Conservation (phyloP, 1,139 yeast genomes). For the Scheffersomyces insectosa region DNA sequence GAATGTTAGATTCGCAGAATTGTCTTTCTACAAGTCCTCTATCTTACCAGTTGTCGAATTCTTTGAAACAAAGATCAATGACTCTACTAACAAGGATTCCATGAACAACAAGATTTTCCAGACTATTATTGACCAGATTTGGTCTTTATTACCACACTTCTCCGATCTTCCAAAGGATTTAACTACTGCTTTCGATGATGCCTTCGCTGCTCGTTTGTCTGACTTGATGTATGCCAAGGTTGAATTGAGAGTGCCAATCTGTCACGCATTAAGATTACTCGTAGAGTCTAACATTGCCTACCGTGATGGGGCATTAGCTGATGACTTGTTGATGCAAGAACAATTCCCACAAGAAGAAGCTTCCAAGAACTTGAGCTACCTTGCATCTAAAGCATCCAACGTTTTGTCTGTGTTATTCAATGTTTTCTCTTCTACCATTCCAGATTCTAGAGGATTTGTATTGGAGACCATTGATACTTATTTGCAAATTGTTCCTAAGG, state of each 20-base stretch:
- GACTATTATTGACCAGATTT: conserved; percentile 85
- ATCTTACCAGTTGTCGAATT: conserved; percentile 69
- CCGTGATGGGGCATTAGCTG: conserved; percentile 57
- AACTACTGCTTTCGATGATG: conserved; percentile 60
- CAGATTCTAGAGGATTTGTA: conserved; percentile 81
- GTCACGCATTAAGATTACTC: conserved; percentile 75
- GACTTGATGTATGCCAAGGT: conserved; percentile 72
- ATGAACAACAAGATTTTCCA: conserved; percentile 73
- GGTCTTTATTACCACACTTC: conserved; percentile 89
- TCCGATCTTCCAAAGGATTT: conserved; percentile 86
- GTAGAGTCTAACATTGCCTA: conserved; percentile 77
- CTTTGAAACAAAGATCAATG: conserved; percentile 50
- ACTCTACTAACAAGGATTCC: conserved; percentile 50
- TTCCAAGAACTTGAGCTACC: conserved; percentile 54
- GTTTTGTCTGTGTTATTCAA: conserved; percentile 85
- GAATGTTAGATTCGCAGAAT: conserved; percentile 69
- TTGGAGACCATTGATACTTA: conserved; percentile 84
- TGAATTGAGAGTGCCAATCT: conserved; percentile 72
- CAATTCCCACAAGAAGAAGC: conserved; percentile 62
- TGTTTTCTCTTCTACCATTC: conserved; percentile 82
- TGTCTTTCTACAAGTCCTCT: conserved; percentile 60
- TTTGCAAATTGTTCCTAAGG: conserved; percentile 65
- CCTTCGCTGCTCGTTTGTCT: conserved; percentile 77
- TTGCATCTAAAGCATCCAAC: conserved; percentile 69
- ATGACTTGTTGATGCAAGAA: conserved; percentile 59